Base-by-base conservation (phyloP, 495 filamentous ascomycete species). In the Neurospora africana region DNA sequence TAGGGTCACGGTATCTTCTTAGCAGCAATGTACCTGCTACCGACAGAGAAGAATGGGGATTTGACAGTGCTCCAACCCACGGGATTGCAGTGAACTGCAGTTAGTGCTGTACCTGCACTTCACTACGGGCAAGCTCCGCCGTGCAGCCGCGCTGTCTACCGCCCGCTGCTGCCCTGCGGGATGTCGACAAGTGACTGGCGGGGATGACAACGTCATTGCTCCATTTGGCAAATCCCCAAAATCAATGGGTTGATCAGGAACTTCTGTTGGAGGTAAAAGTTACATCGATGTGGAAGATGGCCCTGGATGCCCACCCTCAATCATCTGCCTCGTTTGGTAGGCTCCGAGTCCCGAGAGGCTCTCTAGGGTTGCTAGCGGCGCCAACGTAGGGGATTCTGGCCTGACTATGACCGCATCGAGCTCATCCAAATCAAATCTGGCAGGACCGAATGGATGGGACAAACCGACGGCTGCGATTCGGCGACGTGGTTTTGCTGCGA, bases 181-280 rank as follows among this genome's bases (percentile, higher is more conserved):
- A 30, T 58, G 11, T 58, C 47, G 47, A 58, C 37, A n/a, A 33
- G 69, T n/a, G 36, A 19, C 39, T 33, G 23, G 69, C 27, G 69
- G 41, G 40, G 30, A 33, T 23, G 39, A 53, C 40, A 70, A 70
- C 69, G 69, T 70, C 69, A 70, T 58, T 47, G 27, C 53, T 61
- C 53, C 53, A 61, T 61, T 33, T 17, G n/a, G n/a, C n/a, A n/a
- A n/a, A n/a, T n/a, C n/a, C n/a, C n/a, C n/a, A n/a, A n/a, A n/a
- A n/a, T n/a, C n/a, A n/a, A n/a, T n/a, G n/a, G n/a, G n/a, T n/a
- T n/a, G n/a, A n/a, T n/a, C n/a, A n/a, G n/a, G n/a, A n/a, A n/a
- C n/a, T n/a, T n/a, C n/a, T n/a, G n/a, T n/a, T n/a, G n/a, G n/a
- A 65, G 53, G 23, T 65, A 4, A 19, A 65, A 33, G 53, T 65